phyloP scores from a whole-genome alignment of 2,329 filamentous ascomycete genomes.

The Fusarium piperis region DNA sequence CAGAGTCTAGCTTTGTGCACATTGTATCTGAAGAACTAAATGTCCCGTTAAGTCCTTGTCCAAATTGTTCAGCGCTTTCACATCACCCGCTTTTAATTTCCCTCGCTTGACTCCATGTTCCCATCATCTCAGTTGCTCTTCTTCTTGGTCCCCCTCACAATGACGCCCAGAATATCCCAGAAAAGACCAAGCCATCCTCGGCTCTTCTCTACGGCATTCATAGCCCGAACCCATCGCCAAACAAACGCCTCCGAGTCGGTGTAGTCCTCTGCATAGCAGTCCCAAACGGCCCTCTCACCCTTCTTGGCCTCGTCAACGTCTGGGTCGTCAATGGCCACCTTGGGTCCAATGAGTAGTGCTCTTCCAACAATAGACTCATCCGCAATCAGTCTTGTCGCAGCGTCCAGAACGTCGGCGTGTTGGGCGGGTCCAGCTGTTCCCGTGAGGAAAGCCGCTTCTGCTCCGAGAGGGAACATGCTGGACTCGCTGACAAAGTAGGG shows the following conservation, averaged over 20 bases:
- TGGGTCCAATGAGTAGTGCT: background rate
- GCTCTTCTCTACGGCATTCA: conserved; percentile 1
- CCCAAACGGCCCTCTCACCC: conserved; percentile 3
- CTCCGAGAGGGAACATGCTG: conserved; percentile 3
- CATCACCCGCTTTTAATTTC: background rate
- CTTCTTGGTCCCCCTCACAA: background rate
- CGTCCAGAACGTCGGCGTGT: conserved; percentile 1
- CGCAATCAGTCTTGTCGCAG: conserved; percentile 3
- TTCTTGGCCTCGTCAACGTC: background rate
- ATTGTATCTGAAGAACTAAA: background rate
- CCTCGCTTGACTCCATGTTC: background rate
- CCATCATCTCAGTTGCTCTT: background rate
- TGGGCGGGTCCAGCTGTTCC: background rate
- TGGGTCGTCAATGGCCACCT: background rate
- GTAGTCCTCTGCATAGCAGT: conserved; percentile 5
- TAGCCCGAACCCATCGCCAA: background rate
- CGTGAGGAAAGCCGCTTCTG: conserved; percentile 1
- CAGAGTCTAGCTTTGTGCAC: background rate
- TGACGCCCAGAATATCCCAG: background rate
- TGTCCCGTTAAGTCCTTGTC: background rate
- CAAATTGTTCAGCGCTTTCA: background rate
- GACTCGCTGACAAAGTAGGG: conserved; percentile 9
- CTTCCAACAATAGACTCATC: conserved; percentile 10
- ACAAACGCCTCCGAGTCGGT: conserved; percentile 8
- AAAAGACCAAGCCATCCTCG: conserved; percentile 4